These are phyloP conservation scores for Coemansia sp. DNA, from an alignment of 192 early-diverging fungal species.

Conservation along the genomic window DNA sequence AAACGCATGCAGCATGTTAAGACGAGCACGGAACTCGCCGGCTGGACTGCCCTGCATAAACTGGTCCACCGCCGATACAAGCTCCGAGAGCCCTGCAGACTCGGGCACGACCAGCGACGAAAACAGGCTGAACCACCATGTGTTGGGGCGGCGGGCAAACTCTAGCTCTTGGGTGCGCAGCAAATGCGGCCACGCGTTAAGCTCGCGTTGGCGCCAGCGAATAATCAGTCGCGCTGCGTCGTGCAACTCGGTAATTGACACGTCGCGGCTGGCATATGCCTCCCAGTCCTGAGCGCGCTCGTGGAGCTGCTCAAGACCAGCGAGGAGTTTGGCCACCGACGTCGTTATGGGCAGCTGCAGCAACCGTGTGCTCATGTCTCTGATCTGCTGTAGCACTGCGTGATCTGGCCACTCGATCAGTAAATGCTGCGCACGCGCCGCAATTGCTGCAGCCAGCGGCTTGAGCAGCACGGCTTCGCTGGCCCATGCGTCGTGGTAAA, in stretches of 20 bases:
- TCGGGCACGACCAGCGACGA: constrained; percentile 26
- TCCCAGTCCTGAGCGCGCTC: constrained; percentile 95
- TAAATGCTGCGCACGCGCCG: constrained; percentile 61
- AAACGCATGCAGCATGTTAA: constrained; percentile 70
- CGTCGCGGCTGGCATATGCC: constrained; percentile 76
- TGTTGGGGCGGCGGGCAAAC: constrained; percentile 61
- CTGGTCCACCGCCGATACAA: constrained; percentile 75
- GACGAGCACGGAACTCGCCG: constrained; percentile 76
- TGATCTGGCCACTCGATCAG: constrained; percentile 89
- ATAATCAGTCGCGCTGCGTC: constrained; percentile 74
- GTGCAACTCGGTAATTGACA: constrained; percentile 65
- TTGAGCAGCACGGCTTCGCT: constrained; percentile 66
- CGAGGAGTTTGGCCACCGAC: constrained; percentile 86
- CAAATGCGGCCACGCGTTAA: constrained; percentile 86
- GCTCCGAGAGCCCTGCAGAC: constrained; percentile 1
- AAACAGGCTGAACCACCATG: constrained; percentile 88
- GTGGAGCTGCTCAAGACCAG: constrained; percentile 85
- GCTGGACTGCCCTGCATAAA: constrained; percentile 74
- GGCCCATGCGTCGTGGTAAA: constrained; percentile 84
- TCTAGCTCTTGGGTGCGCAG: constrained; percentile 79
- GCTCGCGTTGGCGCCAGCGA: constrained; percentile 88
- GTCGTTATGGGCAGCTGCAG: constrained; percentile 69
- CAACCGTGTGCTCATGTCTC: constrained; percentile 61
- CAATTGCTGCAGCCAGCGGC: constrained; percentile 63
- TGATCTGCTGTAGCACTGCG: constrained; percentile 76